Base-by-base conservation (phyloP, 179 eudicot species). In the Vitellaria paradoxa region DNA sequence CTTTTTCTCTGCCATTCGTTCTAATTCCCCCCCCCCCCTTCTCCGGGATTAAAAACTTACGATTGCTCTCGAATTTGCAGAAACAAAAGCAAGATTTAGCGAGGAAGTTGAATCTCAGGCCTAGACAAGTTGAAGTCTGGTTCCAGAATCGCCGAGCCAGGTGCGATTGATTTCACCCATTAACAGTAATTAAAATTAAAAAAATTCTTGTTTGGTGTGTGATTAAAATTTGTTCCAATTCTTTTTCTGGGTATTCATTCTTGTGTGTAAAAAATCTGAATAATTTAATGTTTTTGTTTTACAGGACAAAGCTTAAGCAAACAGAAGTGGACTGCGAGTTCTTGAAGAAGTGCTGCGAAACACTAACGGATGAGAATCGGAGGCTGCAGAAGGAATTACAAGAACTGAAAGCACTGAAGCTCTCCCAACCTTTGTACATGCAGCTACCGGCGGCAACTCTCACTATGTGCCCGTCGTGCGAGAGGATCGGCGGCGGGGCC, bases 81-180 rank as follows among this genome's bases (percentile, higher is more conserved):
- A 86, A 88, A 49, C 93, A 90, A 82, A 90, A 90, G 81, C 87
- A 82, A 69, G 88, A 85, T 1, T 76, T 90, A 74, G 93, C 93
- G 21, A 82, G 84, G 82, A 81, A 84, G 76, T 79, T 90, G 73
- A 90, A 83, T 70, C 85, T 90, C 4, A 74, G 91, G 87, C 88
- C 93, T 13, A 73, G 93, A 24, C 93, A 90, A 77, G 91, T 90
- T 20, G 93, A 90, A 83, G 93, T 90, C 52, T 90, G 93, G 93
- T 90, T 90, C 78, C 93, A 90, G 76, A 90, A 90, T 65, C 84
- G 93, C 45, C 78, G 93, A 79, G 93, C 93, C 24, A 90, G 93
- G 93, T 89, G 18, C 13, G 53, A 30, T 30, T 30, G 37, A 30
- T 30, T 47, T 20, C 64, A 10, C 30, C 42, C 12, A 50, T 50